phyloP scores from a whole-genome alignment of 441 rosid species.

The Corymbia calophylla region DNA sequence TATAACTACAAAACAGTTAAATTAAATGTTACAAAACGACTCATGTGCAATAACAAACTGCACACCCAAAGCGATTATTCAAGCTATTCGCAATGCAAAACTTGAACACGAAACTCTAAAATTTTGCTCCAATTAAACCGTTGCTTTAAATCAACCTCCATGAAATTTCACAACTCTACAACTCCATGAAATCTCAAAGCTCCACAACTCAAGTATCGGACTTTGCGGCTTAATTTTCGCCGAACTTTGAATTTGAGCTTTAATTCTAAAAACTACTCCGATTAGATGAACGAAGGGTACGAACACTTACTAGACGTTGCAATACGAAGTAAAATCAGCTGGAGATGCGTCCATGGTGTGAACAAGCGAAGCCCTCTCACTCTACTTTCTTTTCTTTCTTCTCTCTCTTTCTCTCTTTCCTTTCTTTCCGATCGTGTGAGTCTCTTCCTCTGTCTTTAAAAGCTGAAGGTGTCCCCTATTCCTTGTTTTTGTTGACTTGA shows the following conservation, averaged over 20 bases:
- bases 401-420: too few species aligned
- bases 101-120: too few species aligned
- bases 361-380: too few species aligned
- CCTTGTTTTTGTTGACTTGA: too few species aligned
- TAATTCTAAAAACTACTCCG: rapidly evolving
- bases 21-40: too few species aligned
- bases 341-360: rapidly evolving
- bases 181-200: rapidly evolving
- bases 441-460: too few species aligned
- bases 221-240: not conserved
- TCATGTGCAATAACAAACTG: too few species aligned
- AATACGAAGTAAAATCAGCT: too few species aligned
- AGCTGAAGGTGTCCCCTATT: too few species aligned
- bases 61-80: rapidly evolving
- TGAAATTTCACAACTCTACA: rapidly evolving
- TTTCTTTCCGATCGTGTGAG: too few species aligned
- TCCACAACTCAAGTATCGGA: not conserved
- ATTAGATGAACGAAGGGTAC: rapidly evolving
- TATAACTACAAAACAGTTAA: not conserved
- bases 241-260: rapidly evolving
- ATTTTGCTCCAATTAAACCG: rapidly evolving
- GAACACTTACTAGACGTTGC: not conserved
- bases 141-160: rapidly evolving
- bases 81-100: rapidly evolving
- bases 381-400: not conserved